These are phyloP conservation scores for Casuarina equisetifolia DNA, from an alignment of 306 rosid genomes.

Conservation along the genomic window DNA sequence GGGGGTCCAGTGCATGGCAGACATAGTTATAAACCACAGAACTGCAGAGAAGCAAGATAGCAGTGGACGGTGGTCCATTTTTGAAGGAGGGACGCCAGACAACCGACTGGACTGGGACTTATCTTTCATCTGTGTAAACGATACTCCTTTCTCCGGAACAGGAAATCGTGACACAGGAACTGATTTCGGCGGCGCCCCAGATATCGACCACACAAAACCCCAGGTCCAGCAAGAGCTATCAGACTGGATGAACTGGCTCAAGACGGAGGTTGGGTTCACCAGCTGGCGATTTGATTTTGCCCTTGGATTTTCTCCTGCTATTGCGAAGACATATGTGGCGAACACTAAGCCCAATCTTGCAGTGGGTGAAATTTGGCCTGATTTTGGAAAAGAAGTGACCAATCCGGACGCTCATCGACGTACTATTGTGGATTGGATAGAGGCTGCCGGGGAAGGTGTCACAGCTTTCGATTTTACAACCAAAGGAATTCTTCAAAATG, in stretches of 20 bases:
- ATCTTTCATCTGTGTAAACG: background rate
- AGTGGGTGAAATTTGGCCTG: background rate
- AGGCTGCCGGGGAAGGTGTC: constrained; percentile 33
- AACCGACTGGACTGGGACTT: background rate
- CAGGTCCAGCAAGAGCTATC: constrained; percentile 3
- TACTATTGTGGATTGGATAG: constrained; percentile 33
- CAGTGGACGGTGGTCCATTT: background rate
- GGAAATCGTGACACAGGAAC: background rate
- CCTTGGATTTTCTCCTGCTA: background rate
- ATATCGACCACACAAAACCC: constrained; percentile 4
- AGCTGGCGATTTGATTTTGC: background rate
- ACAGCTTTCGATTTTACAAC: constrained; percentile 49
- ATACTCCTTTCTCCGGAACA: background rate
- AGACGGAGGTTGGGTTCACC: background rate
- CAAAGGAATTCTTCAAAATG: constrained; percentile 38
- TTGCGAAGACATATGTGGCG: background rate
- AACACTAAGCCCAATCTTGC: background rate
- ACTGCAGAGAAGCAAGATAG: background rate
- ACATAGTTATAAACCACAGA: constrained; percentile 10
- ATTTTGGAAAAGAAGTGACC: background rate
- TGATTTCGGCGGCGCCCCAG: background rate
- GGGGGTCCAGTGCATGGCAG: constrained; percentile 1
- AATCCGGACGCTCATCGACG: constrained; percentile 30
- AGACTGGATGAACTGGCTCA: constrained; percentile 8
- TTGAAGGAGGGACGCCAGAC: constrained; percentile 10